Base-by-base conservation (phyloP, 2,329 filamentous ascomycete genomes). In the Neurospora sp. region DNA sequence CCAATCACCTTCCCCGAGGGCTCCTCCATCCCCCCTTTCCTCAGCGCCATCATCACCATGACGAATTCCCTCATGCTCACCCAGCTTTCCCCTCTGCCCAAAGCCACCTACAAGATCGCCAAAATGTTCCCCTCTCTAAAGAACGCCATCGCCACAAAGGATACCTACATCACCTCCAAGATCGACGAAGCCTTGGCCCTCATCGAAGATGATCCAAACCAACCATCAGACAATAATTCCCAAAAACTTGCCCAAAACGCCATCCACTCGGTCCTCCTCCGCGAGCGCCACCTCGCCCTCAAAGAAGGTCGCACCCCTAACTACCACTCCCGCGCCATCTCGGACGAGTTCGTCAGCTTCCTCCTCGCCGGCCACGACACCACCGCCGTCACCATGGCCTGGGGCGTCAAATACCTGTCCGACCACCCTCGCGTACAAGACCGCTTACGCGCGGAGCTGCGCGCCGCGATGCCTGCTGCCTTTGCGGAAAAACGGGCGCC, bases 351-450 rank as follows among this genome's bases (percentile, higher is more conserved):
- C 71, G 77, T 77, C 58, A 78, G 78, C 66, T 77, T 78, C 72
- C 73, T 78, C 67, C 52, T 78, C 43, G 79, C 77, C 0, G 78
- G 78, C 3, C 76, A 79, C 68, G 78, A 80, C 69, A 80, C 79
- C 1, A 73, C 75, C 0, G 75, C 74, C n/a, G 78, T 76, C 0
- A 75, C 78, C 1, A 58, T 77, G 11, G 71, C 75, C 2, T 78
- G 77, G 78, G 69, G 69, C 19, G 68, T 76, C 38, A 78, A 72
- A 46, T 74, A 72, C 43, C 75, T 77, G 8, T 69, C 72, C 7
- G 75, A 76, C 67, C 74, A 75, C 46, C 78, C 74, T 1, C 62
- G 2, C 33, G 72, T 67, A 0, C 76, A 77, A 38, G 28, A 38
- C 23, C 68, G 70, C 1, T 72, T 77, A 38, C 74, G 76, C 0